phyloP scores from a whole-genome alignment of 345 rosid species.

The Moringa oleifera region DNA sequence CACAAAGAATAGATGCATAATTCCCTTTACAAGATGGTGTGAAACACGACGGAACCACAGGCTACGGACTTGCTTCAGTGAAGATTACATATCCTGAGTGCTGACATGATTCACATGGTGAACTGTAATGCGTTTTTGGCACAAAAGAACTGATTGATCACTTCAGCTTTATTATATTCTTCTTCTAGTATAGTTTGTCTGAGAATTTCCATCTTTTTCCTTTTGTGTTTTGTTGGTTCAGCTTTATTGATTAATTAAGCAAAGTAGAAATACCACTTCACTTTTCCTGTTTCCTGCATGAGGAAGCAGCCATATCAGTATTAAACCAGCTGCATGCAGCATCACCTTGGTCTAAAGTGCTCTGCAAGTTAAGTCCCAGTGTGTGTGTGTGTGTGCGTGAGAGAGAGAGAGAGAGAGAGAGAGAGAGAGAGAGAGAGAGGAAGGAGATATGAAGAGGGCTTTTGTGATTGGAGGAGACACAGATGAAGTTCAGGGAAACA shows the following conservation, averaged over 20 bases:
- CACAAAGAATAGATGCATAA: too few species aligned
- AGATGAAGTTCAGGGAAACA: not conserved
- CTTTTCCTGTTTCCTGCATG: not conserved
- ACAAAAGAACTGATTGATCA: not conserved
- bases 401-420: too few species aligned
- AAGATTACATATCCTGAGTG: too few species aligned
- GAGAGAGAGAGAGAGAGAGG: too few species aligned
- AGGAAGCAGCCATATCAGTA: not conserved
- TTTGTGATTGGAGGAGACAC: not conserved
- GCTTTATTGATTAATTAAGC: constrained; percentile 1
- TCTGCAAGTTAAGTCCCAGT: too few species aligned
- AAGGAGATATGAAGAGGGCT: not conserved
- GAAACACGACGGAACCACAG: too few species aligned
- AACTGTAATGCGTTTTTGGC: not conserved
- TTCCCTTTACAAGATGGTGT: too few species aligned
- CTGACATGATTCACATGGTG: not conserved
- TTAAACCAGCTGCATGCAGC: not conserved
- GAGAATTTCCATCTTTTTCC: not conserved
- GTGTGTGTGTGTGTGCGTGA: too few species aligned
- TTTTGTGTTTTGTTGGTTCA: too few species aligned
- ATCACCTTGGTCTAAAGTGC: too few species aligned
- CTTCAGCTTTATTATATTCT: not conserved
- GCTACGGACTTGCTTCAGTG: too few species aligned
- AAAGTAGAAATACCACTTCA: not conserved
- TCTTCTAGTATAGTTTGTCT: not conserved